Conservation (phyloP, 2,329 filamentous ascomycete species). For the Paradendryphiella salina region DNA sequence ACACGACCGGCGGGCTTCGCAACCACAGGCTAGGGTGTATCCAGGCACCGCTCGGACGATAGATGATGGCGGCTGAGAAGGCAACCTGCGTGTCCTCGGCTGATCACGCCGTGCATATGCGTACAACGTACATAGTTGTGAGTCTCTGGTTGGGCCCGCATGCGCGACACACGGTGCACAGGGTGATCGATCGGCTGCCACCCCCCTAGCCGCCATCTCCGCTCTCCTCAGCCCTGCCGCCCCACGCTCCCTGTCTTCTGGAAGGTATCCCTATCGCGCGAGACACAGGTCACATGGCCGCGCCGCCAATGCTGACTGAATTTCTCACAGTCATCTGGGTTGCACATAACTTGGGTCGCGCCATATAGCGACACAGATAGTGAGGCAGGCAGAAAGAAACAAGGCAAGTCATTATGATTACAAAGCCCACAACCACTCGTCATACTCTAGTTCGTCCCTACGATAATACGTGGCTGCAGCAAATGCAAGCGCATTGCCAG, state of each 20-base stretch:
- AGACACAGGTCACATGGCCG: neutral
- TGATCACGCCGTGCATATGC: no score
- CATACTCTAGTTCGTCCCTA: neutral
- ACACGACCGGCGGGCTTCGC: conserved; percentile 1
- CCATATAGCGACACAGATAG: no score
- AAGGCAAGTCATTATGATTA: neutral
- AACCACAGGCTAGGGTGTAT: no score
- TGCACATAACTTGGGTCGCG: no score
- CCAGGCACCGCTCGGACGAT: conserved; percentile 15
- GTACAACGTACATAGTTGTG: neutral
- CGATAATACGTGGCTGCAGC: neutral
- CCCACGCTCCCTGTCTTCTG: conserved; percentile 17
- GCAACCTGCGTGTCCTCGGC: neutral
- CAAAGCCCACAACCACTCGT: neutral
- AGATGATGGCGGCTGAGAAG: conserved; percentile 7
- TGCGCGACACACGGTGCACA: conserved; percentile 12
- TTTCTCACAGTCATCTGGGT: no score
- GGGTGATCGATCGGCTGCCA: conserved; percentile 17
- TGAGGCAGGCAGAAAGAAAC: no score
- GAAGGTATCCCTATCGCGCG: conserved; percentile 1
- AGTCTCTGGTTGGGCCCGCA: conserved; percentile 14
- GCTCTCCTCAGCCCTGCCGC: conserved; percentile 17
- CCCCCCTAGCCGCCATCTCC: conserved; percentile 12
- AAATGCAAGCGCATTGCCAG: no score
- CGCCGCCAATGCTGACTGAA: no score